Base-by-base conservation (phyloP, 108 stramenopile genomes). In the Conticribra weissflogii region DNA sequence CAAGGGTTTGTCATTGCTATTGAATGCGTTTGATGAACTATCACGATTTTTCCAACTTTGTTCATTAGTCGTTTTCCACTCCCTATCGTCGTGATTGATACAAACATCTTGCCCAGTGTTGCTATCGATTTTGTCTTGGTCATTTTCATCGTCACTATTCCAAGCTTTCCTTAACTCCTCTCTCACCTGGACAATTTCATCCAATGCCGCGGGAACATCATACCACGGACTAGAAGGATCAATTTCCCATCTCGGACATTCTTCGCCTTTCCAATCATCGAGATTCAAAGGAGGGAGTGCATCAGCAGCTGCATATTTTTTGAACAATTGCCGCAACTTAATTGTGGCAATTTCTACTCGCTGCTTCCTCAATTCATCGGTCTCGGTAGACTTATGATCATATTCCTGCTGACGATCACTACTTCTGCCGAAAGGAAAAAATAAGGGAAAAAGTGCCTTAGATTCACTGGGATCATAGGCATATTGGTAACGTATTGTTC, bases 271-370 rank as follows among this genome's bases (percentile, higher is more conserved):
- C 0, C 33, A 3, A 54, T 17, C 3, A 47, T 54, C 14, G 3
- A 23, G 32, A 29, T 50, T 51, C n/a, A 12, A 41, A 41, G 36
- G 5, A 41, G 36, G 36, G 12, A 12, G 36, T 9, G 70, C 70
- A 66, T 71, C 65, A n/a, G n/a, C n/a, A n/a, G n/a, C n/a, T n/a
- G 63, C 68, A 59, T 78, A 78, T 28, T 78, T 78, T 2, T 32
- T 23, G n/a, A n/a, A n/a, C n/a, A n/a, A n/a, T n/a, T n/a, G n/a
- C n/a, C n/a, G n/a, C n/a, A n/a, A n/a, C n/a, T n/a, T n/a, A n/a
- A n/a, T n/a, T n/a, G n/a, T n/a, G n/a, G n/a, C n/a, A n/a, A n/a
- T n/a, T n/a, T n/a, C n/a, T n/a, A n/a, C n/a, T n/a, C n/a, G n/a
- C n/a, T n/a, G n/a, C n/a, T n/a, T n/a, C n/a, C n/a, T n/a, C n/a